Evolutionary conservation across 441 rosid species (phyloP), one percentile per base, ranked within the genome.

Genomic region (Flueggea neowawraea): DNA sequence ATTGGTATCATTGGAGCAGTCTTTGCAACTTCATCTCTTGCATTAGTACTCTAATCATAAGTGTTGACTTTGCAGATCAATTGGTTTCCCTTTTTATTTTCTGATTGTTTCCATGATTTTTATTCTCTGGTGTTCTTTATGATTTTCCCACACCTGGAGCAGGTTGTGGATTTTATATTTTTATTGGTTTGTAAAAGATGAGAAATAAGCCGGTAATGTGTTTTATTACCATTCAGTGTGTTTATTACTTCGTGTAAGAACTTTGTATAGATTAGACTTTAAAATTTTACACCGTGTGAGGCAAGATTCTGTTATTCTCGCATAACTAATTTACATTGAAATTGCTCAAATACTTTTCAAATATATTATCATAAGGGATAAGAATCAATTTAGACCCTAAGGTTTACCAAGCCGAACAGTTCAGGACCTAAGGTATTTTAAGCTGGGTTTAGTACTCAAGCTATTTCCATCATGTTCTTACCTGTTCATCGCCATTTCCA

Each of bases 21-120:
- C 55, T 63, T 74, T 57, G 3, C 43, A 12, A 78, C 83, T 73
- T 79, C 90, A 31, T 71, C 84, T 58, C 73, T 84, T 5, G 58
- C 81, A 63, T 61, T 85, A 65, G 69, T 67, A 55, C 68, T 80
- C 66, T 66, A 66, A 68, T 54, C 5, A 11, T 39, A 55, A 58
- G 53, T 51, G 53, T 54, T 6, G 10, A 65, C 31, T 32, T 49
- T 36, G 55, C 12, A 4, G 28, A 52, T 36, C 0, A 47, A 33
- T 15, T 52, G 57, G 39, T 51, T 55, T 16, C 15, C 33, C 41
- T 16, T 12, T 31, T n/a, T 13, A 58, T 66, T 36, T 49, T 49
- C 22, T 14, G 31, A 41, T 53, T 69, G 17, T 50, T 52, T 55
- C 48, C 33, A 32, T 55, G 11, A 17, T 16, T 10, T 48, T 44